Evolutionary conservation across 768 basidiomycete genomes (phyloP), one percentile per base, ranked within the genome.

Genomic region (Lactarius vividus): DNA sequence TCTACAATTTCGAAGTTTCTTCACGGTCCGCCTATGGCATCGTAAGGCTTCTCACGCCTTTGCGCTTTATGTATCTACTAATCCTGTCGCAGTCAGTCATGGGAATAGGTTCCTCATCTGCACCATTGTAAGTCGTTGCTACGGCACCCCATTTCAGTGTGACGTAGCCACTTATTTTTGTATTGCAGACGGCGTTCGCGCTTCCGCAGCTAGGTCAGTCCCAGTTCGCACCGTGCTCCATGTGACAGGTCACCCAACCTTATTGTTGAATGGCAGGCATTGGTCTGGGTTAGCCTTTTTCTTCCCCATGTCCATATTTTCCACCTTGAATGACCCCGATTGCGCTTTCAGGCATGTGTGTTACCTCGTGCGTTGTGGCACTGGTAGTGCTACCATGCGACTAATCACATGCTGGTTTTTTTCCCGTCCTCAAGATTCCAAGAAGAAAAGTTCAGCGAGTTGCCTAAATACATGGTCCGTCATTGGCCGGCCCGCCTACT

Each of bases 11-110:
- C 31, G 37, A 26, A 61, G 59, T 54, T 65, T 65, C 40, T 61
- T 65, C 44, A 61, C 54, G 23, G 31, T 55, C 18, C 64, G 64
- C 23, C 13, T 65, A 26, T 65, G 64, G 64, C 39, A 60, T 42
- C 54, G 64, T 65, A 18, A 61, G 64, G 23, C 11, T 59, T 31
- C 37, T 16, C 37, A 6, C 11, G 11, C 10, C 20, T 18, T 31
- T 16, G 26, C 29, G 42, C 16, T 28, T 3, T 15, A 39, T 37
- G 35, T 13, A 9, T 10, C 20, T 44, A 29, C n/a, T 5, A 20
- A 54, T 61, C 15, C 6, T 3, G 39, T 15, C 40, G 29, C 53
- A 35, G 49, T 53, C 23, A 49, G 56, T 31, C 57, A 39, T 42
- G 35, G 46, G 40, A 59, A 57, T 33, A 40, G 59, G 58, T 4